Evolutionary conservation across 2,329 filamentous ascomycete species (phyloP), one percentile per base, ranked within the genome.

Genomic region (Aspergillus candidus): DNA sequence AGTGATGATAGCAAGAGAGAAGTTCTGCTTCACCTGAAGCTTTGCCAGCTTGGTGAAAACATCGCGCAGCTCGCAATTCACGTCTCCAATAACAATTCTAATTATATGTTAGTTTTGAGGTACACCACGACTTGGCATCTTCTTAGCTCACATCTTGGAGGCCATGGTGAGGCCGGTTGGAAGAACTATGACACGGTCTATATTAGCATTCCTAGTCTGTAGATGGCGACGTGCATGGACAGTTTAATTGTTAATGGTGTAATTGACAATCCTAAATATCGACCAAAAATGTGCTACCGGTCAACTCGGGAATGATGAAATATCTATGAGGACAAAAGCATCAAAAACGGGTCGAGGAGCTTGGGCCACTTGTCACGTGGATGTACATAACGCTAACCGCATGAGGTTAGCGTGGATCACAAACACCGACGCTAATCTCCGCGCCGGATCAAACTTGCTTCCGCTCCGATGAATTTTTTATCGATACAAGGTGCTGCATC

Each of bases 1-100:
- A 8, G 82, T 80, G 29, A 95, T 72, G 43, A 98, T 81, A 12
- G 87, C 89, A 57, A 96, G 85, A 11, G 86, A 77, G 64, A 98
- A 97, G 59, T 76, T 78, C 62, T 96, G 93, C 69, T 96, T 97
- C 31, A 81, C 72, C 56, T 97, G 90, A 2, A 97, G 74, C 8
- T 80, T 78, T 7, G 82, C 75, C 14, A 97, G 72, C 68, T 96
- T 98, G 48, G 79, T 75, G 63, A 98, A 88, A 8, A 86, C 82
- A 11, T 82, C 67, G 50, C 79, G 75, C 41, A 96, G 77, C 60
- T 86, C 81, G 58, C 91, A 91, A 61, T 89, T 84, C 52, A 94
- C 76, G 61, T 82, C 82, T 45, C 93, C 93, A 49, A 95, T 72
- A 32, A 96, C 88, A 57, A 93, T 55, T 40, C 70, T 82, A 46